A percentile compares a stretch with the other conserved stretches of the same genome.
These are phyloP conservation scores for Spiromastix sp. DNA, from an alignment of 2,329 filamentous ascomycete genomes.

Conservation along the genomic window DNA sequence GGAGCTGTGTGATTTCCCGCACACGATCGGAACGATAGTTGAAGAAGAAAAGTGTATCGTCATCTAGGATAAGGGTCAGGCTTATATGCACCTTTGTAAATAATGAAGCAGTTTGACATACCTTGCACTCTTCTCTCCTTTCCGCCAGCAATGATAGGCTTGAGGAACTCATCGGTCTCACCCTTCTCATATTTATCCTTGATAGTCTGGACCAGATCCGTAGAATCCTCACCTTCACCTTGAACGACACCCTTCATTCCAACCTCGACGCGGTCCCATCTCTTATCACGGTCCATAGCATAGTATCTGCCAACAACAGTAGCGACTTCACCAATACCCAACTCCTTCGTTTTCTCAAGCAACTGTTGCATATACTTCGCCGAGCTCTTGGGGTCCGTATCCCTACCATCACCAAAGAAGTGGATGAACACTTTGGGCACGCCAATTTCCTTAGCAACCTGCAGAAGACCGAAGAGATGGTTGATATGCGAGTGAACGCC, in stretches of 20 bases:
- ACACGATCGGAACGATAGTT: slow-evolving; percentile 99
- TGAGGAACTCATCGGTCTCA: slow-evolving; percentile 95
- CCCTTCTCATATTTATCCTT: slow-evolving; percentile 77
- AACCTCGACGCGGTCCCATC: slow-evolving; percentile 90
- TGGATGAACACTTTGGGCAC: slow-evolving; percentile 94
- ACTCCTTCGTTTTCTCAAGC: slow-evolving; percentile 67
- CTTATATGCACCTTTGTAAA: slow-evolving; percentile 7
- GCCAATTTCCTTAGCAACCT: slow-evolving; percentile 77
- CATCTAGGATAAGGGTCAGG: slow-evolving; percentile 46
- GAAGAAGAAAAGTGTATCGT: slow-evolving; percentile 98
- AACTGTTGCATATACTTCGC: slow-evolving; percentile 81
- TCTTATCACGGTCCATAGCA: slow-evolving; percentile 99
- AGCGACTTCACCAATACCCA: slow-evolving; percentile 77
- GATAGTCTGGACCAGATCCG: slow-evolving; percentile 76
- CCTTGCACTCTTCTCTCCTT: slow-evolving; percentile 77
- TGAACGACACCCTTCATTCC: slow-evolving; percentile 76
- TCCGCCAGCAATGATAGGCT: slow-evolving; percentile 90
- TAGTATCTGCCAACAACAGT: slow-evolving; percentile 95
- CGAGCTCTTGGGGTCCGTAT: slow-evolving; percentile 94
- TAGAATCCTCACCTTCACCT: slow-evolving; percentile 77
- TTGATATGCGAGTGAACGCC: slow-evolving; percentile 96
- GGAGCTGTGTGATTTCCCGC: slow-evolving; percentile 87
- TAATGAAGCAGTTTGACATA: slow-evolving; percentile 33
- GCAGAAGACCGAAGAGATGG: slow-evolving; percentile 77
- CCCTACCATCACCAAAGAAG: slow-evolving; percentile 96